Evolutionary conservation across 495 filamentous ascomycete species (phyloP), one percentile per base, ranked within the genome.

Genomic region (Talaromyces stipitatus): DNA sequence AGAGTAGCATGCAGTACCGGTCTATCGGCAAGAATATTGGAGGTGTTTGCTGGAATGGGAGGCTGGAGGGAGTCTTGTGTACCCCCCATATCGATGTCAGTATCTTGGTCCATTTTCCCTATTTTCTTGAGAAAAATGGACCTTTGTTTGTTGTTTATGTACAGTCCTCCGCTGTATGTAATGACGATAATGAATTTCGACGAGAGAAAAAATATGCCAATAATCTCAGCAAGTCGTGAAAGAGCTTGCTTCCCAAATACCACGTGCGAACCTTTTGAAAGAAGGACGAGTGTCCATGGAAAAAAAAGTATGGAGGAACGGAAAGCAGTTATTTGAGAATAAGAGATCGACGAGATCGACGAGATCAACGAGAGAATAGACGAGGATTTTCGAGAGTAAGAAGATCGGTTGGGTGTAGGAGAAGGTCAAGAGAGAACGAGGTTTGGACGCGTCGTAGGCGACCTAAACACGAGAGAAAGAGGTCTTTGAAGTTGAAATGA

Each of bases 31-130:
- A n/a, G n/a, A n/a, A n/a, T n/a, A n/a, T n/a, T n/a, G n/a, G n/a
- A n/a, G n/a, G n/a, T n/a, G n/a, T n/a, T n/a, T n/a, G n/a, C 22
- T 12, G 10, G 1, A 27, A 20, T 18, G 12, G n/a, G 24, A 23
- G 45, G 10, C 30, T 27, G 20, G 12, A 3, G 10, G 22, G 6
- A 33, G 2, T 24, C 20, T 12, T 18, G 45, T 48, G 45, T 20
- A 20, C 24, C 45, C 45, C 22, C 45, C 45, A 48, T 48, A 0
- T 12, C 0, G 2, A 48, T 48, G 6, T 48, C 45, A 2, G 45
- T 24, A 14, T 48, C 45, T 18, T 20, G 18, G 20, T 48, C 45
- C 45, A 48, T 48, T 48, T 54, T 43, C 52, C 52, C 29, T 54
- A 54, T 36, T 54, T 43, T 38, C 20, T 54, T 38, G 14, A 18